These are phyloP conservation scores for Chionographis japonica DNA, from an alignment of 106 monocot genomes.

Conservation along the genomic window DNA sequence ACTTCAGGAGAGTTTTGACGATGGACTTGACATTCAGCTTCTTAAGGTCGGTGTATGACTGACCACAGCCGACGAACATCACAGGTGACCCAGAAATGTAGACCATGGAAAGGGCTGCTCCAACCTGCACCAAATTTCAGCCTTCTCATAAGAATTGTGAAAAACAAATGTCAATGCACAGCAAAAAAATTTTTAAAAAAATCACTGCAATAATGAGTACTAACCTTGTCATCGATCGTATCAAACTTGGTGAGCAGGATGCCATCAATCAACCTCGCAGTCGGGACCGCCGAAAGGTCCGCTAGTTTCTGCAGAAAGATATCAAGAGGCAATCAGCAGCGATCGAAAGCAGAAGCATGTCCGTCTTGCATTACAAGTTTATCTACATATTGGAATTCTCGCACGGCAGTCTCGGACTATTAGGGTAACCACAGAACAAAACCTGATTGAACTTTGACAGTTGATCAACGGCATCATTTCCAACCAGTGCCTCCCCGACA, in stretches of 20 bases:
- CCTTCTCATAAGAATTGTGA: not conserved
- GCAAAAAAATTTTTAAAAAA: not conserved
- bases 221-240: constrained; percentile 97
- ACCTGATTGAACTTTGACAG: constrained; percentile 94
- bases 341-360: too few relatives aligned
- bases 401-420: too few relatives aligned
- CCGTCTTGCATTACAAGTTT: too few relatives aligned
- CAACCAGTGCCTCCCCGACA: constrained; percentile 95
- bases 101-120: constrained; percentile 98
- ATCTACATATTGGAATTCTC: too few relatives aligned
- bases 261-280: constrained; percentile 90
- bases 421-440: not conserved
- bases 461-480: constrained; percentile 99
- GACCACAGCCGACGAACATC: constrained; percentile 98
- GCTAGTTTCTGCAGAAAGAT: constrained; percentile 72
- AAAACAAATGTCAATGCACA: not conserved
- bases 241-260: constrained; percentile 98
- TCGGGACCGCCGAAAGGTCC: constrained; percentile 62
- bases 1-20: constrained; percentile 88
- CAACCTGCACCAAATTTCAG: constrained; percentile 43
- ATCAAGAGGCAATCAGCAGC: too few relatives aligned
- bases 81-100: constrained; percentile 94
- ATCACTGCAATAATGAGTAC: not conserved
- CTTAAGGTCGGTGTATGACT: constrained; percentile 97
- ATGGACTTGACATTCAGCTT: constrained; percentile 98